Conservation (phyloP, 306 rosid species). For the Neltuma alba region DNA sequence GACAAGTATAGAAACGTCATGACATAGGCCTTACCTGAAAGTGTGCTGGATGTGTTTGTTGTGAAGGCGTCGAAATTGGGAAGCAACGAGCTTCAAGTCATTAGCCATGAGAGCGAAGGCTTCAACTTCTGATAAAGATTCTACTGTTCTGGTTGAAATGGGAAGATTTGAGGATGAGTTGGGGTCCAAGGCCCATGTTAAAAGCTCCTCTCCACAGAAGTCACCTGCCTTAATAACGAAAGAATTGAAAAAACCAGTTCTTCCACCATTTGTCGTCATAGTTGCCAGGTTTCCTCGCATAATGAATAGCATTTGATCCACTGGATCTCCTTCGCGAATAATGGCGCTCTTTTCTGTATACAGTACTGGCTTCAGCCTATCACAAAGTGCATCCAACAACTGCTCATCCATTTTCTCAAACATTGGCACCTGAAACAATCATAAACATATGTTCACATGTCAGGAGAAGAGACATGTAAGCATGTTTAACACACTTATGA, state of each 20-base stretch:
- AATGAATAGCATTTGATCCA: slow-evolving; percentile 78
- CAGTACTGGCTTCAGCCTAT: slow-evolving; percentile 72
- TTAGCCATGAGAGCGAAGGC: slow-evolving; percentile 82
- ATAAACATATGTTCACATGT: slow-evolving; percentile 23
- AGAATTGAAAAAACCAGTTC: slow-evolving; percentile 66
- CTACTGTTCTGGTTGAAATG: slow-evolving; percentile 69
- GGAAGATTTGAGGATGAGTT: slow-evolving; percentile 65
- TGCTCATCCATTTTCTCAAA: slow-evolving; percentile 73
- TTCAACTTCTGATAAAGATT: slow-evolving; percentile 78
- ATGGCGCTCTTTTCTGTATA: slow-evolving; percentile 68
- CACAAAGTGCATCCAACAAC: slow-evolving; percentile 75
- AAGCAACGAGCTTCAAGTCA: slow-evolving; percentile 67
- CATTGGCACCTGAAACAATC: slow-evolving; percentile 61
- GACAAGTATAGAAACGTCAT: neutral
- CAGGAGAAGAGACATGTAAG: neutral
- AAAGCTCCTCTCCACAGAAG: slow-evolving; percentile 93
- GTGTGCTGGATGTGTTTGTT: slow-evolving; percentile 61
- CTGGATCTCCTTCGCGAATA: slow-evolving; percentile 80
- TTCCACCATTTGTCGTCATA: slow-evolving; percentile 64
- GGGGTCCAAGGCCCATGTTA: slow-evolving; percentile 88
- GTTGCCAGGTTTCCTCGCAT: slow-evolving; percentile 74
- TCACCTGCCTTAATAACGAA: slow-evolving; percentile 60
- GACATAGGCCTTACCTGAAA: slow-evolving; percentile 62
- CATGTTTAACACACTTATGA: neutral
- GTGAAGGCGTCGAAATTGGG: slow-evolving; percentile 67